Conservation (phyloP, 495 filamentous ascomycete species). For the Daldinia childiae region DNA sequence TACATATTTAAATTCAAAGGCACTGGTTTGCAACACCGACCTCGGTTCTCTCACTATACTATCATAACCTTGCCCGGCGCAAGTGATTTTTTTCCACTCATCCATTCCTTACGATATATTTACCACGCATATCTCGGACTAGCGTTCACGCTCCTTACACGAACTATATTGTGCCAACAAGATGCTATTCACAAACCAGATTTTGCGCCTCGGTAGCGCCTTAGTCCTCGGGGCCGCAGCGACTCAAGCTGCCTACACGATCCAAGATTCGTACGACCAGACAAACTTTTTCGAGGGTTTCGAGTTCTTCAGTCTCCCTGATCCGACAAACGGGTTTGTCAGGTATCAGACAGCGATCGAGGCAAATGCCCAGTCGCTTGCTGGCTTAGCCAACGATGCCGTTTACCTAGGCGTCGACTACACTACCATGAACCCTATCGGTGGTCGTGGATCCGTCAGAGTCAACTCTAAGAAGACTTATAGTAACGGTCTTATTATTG, state of each 20-base stretch:
- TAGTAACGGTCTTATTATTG: constrained; percentile 74
- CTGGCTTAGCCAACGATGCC: constrained; percentile 61
- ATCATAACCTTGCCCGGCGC: constrained; percentile 42
- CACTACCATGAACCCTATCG: constrained; percentile 50
- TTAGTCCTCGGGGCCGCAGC: constrained; percentile 39
- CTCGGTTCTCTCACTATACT: background rate
- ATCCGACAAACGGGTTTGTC: constrained; percentile 78
- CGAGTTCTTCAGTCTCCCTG: constrained; percentile 61
- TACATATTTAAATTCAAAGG: constrained; percentile 31
- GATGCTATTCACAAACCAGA: constrained; percentile 34
- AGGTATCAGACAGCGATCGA: constrained; percentile 66
- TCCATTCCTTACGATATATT: constrained; percentile 8
- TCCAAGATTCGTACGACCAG: constrained; percentile 58
- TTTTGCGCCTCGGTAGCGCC: constrained; percentile 35
- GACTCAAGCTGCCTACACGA: constrained; percentile 50
- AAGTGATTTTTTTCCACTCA: constrained; percentile 15
- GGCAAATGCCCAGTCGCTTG: constrained; percentile 66
- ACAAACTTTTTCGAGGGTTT: constrained; percentile 68
- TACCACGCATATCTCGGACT: background rate
- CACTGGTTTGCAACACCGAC: background rate
- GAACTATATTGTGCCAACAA: background rate
- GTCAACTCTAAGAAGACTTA: constrained; percentile 74
- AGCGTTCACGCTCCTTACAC: constrained; percentile 1
- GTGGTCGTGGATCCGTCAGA: constrained; percentile 74
- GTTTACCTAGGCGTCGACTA: constrained; percentile 67